Percentiles rank a stretch among this genome's conserved stretches.
Evolutionary conservation across 148 eudicot genomes (phyloP).

Genomic region (Gaultheria prostrata): DNA sequence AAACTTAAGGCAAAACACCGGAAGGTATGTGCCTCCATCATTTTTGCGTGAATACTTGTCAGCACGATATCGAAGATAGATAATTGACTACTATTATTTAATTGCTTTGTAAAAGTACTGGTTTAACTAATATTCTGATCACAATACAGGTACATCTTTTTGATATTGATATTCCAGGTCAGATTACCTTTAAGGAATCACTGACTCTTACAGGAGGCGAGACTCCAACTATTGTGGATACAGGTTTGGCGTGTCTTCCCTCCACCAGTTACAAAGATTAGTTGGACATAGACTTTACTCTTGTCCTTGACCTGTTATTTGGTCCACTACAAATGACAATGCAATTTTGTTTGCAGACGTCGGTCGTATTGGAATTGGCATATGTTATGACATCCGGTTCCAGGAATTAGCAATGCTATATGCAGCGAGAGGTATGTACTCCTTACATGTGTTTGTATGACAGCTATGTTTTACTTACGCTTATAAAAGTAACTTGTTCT

Average conservation of each 20-base stretch:
- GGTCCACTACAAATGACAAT: not conserved
- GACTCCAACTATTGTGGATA: slow-evolving; percentile 71
- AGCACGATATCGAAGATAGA: not conserved
- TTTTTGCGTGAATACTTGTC: not conserved
- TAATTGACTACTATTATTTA: not conserved
- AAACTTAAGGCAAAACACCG: slow-evolving; percentile 78
- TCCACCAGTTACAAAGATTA: not conserved
- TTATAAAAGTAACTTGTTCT: not conserved
- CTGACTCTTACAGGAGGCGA: slow-evolving; percentile 69
- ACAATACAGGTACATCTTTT: slow-evolving; percentile 67
- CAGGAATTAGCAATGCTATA: slow-evolving; percentile 75
- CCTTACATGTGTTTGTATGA: not conserved
- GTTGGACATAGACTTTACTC: not conserved
- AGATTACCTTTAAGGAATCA: slow-evolving; percentile 72
- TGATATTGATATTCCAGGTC: slow-evolving; percentile 82
- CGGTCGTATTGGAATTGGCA: slow-evolving; percentile 85
- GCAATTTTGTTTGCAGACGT: slow-evolving; percentile 49
- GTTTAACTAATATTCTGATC: not conserved
- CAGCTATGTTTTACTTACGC: not conserved
- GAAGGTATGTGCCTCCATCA: slow-evolving; percentile 44
- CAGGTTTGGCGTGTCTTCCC: slow-evolving; percentile 46
- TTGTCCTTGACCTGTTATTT: not conserved
- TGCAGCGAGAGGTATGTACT: slow-evolving; percentile 72
- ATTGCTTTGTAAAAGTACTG: not conserved
- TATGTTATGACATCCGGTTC: slow-evolving; percentile 82